Conservation (phyloP, 495 filamentous ascomycete genomes). For the Lophiostoma macrostomum region DNA sequence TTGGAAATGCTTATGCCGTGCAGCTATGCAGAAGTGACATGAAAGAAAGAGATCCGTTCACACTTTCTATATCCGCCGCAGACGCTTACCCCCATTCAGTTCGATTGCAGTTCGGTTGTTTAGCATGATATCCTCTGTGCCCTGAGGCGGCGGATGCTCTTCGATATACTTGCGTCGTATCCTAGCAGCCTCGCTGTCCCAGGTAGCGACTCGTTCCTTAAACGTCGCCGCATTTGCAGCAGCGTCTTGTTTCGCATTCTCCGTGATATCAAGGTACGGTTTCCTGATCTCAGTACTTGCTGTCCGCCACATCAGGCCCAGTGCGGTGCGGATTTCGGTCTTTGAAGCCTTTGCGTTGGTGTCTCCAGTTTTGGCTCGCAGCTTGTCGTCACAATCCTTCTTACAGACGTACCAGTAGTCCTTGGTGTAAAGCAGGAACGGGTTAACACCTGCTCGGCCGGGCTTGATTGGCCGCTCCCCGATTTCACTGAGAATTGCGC, state of each 20-base stretch:
- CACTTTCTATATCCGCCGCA: conserved; percentile 9
- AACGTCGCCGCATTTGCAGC: conserved; percentile 56
- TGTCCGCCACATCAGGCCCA: conserved; percentile 87
- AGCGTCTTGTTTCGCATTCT: conserved; percentile 62
- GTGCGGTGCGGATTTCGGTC: conserved; percentile 74
- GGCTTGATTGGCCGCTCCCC: conserved; percentile 72
- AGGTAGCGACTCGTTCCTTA: conserved; percentile 57
- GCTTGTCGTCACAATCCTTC: conserved; percentile 63
- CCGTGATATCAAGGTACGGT: conserved; percentile 71
- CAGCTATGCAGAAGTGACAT: conserved; percentile 5
- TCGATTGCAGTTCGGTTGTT: conserved; percentile 32
- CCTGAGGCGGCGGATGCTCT: conserved; percentile 49
- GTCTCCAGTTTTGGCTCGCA: conserved; percentile 61
- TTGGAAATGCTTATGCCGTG: conserved; percentile 8
- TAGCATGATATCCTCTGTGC: conserved; percentile 11
- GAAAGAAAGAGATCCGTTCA: neutral
- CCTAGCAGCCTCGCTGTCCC: conserved; percentile 63
- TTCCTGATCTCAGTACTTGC: conserved; percentile 62
- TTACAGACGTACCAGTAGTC: conserved; percentile 75
- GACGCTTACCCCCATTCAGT: conserved; percentile 18
- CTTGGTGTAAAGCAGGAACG: conserved; percentile 67
- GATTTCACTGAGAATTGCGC: conserved; percentile 63
- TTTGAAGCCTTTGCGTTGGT: conserved; percentile 62
- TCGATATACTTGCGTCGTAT: conserved; percentile 62
- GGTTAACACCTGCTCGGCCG: conserved; percentile 63